phyloP scores from a whole-genome alignment of 2,329 filamentous ascomycete species.

The Nigrospora osmanthi region DNA sequence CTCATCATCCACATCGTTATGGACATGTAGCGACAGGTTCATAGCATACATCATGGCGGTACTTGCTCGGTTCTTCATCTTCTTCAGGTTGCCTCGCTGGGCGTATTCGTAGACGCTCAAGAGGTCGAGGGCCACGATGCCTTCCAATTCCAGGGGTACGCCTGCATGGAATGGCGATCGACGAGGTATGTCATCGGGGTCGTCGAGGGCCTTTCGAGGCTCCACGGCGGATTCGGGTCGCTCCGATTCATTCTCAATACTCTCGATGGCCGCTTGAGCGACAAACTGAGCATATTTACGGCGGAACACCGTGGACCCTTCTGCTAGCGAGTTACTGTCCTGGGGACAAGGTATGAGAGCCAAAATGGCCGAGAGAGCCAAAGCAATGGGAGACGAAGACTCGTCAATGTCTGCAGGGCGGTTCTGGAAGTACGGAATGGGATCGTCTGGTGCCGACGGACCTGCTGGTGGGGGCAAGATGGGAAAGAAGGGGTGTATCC shows the following conservation, averaged over 20 bases:
- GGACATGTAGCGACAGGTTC: constrained; percentile 32
- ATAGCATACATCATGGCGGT: constrained; percentile 39
- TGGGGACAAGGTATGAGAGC: constrained; percentile 37
- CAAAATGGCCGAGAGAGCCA: constrained; percentile 40
- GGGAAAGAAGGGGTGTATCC: constrained; percentile 42
- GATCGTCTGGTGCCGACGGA: constrained; percentile 21
- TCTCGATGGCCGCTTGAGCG: constrained; percentile 37
- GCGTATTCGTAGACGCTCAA: constrained; percentile 45
- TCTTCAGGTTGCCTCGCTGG: constrained; percentile 43
- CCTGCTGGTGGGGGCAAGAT: constrained; percentile 35
- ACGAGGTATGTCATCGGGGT: constrained; percentile 19
- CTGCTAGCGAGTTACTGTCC: constrained; percentile 23
- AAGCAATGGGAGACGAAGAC: constrained; percentile 32
- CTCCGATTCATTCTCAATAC: constrained; percentile 39
- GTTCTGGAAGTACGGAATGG: constrained; percentile 24
- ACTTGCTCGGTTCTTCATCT: constrained; percentile 39
- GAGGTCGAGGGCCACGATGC: constrained; percentile 37
- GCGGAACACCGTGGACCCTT: constrained; percentile 33
- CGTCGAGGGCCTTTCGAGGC: constrained; percentile 34
- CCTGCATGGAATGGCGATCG: constrained; percentile 34
- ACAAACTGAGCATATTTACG: constrained; percentile 40
- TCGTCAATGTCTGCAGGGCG: constrained; percentile 26
- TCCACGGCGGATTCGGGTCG: constrained; percentile 34
- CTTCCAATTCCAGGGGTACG: constrained; percentile 36
- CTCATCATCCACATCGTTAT: constrained; percentile 25